Conservation (phyloP, 139 green algal genomes). For the Chlorella sp. region DNA sequence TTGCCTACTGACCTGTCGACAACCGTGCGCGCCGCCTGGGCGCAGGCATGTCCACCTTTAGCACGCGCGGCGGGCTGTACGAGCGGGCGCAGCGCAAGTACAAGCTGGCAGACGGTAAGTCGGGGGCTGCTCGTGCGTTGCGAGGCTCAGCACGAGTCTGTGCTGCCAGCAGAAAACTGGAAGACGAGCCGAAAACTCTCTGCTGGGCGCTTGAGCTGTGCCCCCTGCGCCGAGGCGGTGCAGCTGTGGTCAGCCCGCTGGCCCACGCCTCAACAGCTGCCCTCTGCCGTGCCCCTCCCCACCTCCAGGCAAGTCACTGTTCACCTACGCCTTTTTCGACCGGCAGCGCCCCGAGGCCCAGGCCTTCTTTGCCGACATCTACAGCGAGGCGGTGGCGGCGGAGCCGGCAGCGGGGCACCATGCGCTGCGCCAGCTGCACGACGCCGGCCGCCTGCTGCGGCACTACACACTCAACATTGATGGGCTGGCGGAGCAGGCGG, state of each 20-base stretch:
- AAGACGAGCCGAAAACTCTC: no score
- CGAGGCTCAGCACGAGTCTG: neutral
- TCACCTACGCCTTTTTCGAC: conserved; percentile 89
- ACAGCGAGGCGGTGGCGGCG: conserved; percentile 67
- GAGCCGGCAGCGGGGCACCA: conserved; percentile 60
- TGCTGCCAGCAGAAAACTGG: neutral
- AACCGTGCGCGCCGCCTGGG: no score
- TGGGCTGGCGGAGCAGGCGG: conserved; percentile 68
- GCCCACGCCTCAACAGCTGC: neutral
- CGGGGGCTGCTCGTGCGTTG: neutral
- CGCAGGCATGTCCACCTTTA: conserved; percentile 93
- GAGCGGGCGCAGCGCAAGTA: conserved; percentile 79
- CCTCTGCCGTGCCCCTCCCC: neutral
- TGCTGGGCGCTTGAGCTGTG: neutral
- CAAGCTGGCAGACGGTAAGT: conserved; percentile 68
- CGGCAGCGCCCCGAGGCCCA: conserved; percentile 50
- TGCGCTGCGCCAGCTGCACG: conserved; percentile 58
- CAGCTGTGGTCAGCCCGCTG: neutral
- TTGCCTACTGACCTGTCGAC: neutral
- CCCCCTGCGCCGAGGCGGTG: no score
- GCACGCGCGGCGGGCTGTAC: conserved; percentile 84
- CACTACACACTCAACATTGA: conserved; percentile 98
- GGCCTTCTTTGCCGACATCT: conserved; percentile 89
- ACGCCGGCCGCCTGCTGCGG: conserved; percentile 64
- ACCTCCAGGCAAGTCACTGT: conserved; percentile 76